Evolutionary conservation across 1,139 yeast genomes (phyloP), one percentile per base, ranked within the genome.

Genomic region (Hemisphaericaspora subhashii): DNA sequence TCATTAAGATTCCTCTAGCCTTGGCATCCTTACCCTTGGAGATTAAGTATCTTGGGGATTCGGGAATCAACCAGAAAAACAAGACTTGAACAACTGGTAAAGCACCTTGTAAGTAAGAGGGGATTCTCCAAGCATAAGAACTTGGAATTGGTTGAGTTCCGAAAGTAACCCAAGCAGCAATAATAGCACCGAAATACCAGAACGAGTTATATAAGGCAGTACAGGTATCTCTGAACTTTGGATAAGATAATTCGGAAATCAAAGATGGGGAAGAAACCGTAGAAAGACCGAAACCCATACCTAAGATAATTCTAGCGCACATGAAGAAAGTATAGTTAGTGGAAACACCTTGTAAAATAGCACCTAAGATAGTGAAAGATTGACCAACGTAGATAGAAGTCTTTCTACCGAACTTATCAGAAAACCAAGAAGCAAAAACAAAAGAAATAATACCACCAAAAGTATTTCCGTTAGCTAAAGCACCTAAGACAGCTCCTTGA

Each of bases 161-260:
- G 45, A 64, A 74, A 3, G 79, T 67, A 26, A 72, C 65, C 74
- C 79, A 69, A 2, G 84, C 76, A 6, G 83, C 82, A 35, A 79
- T 50, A 27, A 74, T 55, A 8, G 82, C 75, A 31, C 84, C 84
- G 34, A 76, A 50, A 69, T 56, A 66, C 74, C 77, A 74, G 58
- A 54, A 81, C 50, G 35, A 72, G 60, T 73, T 75, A 53, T 69
- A 77, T 35, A 66, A 55, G 18, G 75, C 61, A 21, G 81, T 74
- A 24, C 64, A 52, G 17, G 62, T 60, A 14, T 68, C 69, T 54
- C 84, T 63, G 46, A 72, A 77, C 14, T 72, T 68, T 20, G 78
- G 78, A 39, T 72, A 74, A 24, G 74, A 62, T 9, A 60, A 52
- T 46, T 73, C 78, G 3, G 74, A 59, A 39, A 72, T 62, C 44